phyloP scores from a whole-genome alignment of 345 rosid species.

The Eucalyptus erythrocorys region DNA sequence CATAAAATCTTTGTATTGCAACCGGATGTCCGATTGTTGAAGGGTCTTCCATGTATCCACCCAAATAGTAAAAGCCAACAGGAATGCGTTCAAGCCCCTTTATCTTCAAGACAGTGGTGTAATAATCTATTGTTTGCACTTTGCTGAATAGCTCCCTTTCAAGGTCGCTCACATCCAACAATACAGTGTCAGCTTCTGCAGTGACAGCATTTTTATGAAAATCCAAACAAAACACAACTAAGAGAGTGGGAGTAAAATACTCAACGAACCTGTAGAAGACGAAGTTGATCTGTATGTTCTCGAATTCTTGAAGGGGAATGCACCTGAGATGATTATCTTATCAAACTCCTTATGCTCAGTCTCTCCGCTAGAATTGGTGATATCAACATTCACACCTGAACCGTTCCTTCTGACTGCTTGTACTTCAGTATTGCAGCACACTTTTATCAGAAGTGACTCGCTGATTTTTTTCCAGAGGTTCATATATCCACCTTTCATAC shows the following conservation, averaged over 20 bases:
- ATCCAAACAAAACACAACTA: background rate
- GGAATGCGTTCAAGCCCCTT: constrained; percentile 48
- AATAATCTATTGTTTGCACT: constrained; percentile 56
- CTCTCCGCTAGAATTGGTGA: constrained; percentile 17
- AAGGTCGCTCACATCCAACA: constrained; percentile 34
- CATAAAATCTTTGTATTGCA: constrained; percentile 62
- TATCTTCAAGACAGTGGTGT: constrained; percentile 48
- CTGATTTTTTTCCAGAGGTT: constrained; percentile 44
- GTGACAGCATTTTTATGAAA: background rate
- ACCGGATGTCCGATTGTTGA: constrained; percentile 50
- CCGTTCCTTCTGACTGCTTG: constrained; percentile 20
- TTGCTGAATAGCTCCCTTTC: constrained; percentile 45
- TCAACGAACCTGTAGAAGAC: constrained; percentile 20
- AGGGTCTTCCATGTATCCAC: constrained; percentile 62
- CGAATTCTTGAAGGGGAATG: constrained; percentile 36
- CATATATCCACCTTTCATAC: constrained; percentile 49
- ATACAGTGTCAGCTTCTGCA: constrained; percentile 29
- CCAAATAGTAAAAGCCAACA: constrained; percentile 50
- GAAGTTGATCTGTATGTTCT: constrained; percentile 33
- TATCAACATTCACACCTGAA: constrained; percentile 19
- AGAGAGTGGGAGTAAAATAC: background rate
- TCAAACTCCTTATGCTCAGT: constrained; percentile 31
- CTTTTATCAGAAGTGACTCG: constrained; percentile 25
- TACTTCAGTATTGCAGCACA: constrained; percentile 37
- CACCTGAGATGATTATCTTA: constrained; percentile 46